phyloP scores from a whole-genome alignment of 176 grass and related monocot species.

The Carex kokanica region DNA sequence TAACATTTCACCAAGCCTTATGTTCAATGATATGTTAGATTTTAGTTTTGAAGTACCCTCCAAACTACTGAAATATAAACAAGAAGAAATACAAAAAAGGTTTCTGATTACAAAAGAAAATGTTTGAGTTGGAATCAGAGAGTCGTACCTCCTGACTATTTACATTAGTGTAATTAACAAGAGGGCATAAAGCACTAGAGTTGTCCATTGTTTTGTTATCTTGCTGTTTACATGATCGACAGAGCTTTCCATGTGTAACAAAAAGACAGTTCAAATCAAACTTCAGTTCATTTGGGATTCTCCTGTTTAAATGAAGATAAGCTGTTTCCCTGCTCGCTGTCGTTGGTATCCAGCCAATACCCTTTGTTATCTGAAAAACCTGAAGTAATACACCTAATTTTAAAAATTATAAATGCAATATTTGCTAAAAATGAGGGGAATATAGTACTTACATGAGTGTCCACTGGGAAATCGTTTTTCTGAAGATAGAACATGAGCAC shows the following conservation, averaged over 20 bases:
- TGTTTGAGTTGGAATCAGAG: neutral
- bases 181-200: conserved; percentile 42
- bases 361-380: conserved; percentile 83
- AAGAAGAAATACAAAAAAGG: neutral
- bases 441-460: conserved; percentile 60
- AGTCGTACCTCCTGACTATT: neutral
- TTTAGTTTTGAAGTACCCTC: conserved; percentile 7
- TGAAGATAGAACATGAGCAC: conserved; percentile 94
- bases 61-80: neutral
- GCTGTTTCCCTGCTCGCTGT: conserved; percentile 65
- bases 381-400: conserved; percentile 35
- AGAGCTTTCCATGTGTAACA: conserved; percentile 88
- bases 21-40: neutral
- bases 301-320: conserved; percentile 76
- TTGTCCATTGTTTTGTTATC: conserved; percentile 27
- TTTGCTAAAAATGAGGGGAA: neutral
- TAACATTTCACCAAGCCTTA: neutral
- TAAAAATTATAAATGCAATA: neutral
- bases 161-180: conserved; percentile 36
- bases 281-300: conserved; percentile 70
- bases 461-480: conserved; percentile 86
- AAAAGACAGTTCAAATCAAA: conserved; percentile 95
- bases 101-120: neutral
- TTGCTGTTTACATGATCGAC: conserved; percentile 60
- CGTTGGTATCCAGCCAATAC: conserved; percentile 63